phyloP scores from a whole-genome alignment of 495 filamentous ascomycete genomes.

The Xylaria curta region DNA sequence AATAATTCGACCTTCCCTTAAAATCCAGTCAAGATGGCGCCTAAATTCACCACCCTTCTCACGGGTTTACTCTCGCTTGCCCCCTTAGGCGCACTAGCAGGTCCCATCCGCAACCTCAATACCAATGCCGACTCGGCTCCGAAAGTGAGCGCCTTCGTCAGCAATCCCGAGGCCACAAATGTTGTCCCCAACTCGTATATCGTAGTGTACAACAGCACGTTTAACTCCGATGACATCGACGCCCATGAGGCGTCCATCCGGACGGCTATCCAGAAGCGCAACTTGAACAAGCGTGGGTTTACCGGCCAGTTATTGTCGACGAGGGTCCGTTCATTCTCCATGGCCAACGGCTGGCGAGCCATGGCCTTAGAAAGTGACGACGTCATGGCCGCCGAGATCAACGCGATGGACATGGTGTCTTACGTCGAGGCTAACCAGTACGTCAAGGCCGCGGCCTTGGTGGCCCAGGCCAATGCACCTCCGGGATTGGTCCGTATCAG shows the following conservation, averaged over 20 bases:
- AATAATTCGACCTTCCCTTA: neutral
- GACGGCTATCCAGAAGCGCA: slow-evolving; percentile 53
- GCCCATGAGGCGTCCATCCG: slow-evolving; percentile 50
- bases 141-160: slow-evolving; percentile 51
- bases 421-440: slow-evolving; percentile 57
- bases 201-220: slow-evolving; percentile 58
- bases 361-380: slow-evolving; percentile 58
- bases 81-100: slow-evolving; percentile 35
- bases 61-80: slow-evolving; percentile 40
- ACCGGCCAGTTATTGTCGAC: slow-evolving; percentile 50
- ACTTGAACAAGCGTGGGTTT: slow-evolving; percentile 51
- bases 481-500: slow-evolving; percentile 53
- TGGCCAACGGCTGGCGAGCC: slow-evolving; percentile 53
- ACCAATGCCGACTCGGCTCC: slow-evolving; percentile 29
- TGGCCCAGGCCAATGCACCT: slow-evolving; percentile 48
- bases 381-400: slow-evolving; percentile 52
- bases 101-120: slow-evolving; percentile 26
- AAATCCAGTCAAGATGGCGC: slow-evolving; percentile 34
- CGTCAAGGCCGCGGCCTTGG: slow-evolving; percentile 41
- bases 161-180: slow-evolving; percentile 47
- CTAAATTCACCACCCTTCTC: slow-evolving; percentile 42
- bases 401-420: slow-evolving; percentile 49
- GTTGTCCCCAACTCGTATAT: slow-evolving; percentile 55
- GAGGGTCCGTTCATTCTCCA: slow-evolving; percentile 47
- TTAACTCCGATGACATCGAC: slow-evolving; percentile 46